These are phyloP conservation scores for Pseudogymnoascus sp. DNA, from an alignment of 2,329 filamentous ascomycete species.

Conservation along the genomic window DNA sequence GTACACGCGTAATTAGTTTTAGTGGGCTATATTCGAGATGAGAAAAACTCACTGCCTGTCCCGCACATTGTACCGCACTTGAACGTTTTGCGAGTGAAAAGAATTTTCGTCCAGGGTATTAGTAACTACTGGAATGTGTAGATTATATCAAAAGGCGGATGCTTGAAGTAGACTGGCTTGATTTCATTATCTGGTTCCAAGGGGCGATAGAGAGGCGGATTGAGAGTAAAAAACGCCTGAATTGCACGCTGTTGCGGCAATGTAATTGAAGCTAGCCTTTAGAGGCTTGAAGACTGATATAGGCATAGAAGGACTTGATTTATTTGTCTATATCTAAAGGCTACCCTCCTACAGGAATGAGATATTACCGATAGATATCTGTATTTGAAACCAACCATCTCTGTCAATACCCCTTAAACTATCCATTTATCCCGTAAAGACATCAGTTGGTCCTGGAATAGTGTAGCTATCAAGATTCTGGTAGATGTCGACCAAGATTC, in stretches of 20 bases:
- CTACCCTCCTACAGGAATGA: neutral
- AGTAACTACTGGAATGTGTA: no score
- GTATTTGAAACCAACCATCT: neutral
- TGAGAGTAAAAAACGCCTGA: no score
- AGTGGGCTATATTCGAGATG: no score
- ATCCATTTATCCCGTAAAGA: conserved; percentile 20
- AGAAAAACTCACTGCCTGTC: no score
- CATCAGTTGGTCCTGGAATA: conserved; percentile 31
- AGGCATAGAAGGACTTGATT: neutral
- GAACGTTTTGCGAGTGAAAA: no score
- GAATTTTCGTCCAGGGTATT: no score
- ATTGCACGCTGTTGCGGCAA: neutral
- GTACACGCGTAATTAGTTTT: no score
- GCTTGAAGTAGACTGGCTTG: no score
- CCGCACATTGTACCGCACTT: no score
- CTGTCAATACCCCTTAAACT: neutral
- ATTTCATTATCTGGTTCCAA: no score
- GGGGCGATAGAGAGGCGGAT: no score
- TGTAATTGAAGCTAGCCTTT: neutral
- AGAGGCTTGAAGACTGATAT: neutral
- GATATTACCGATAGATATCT: neutral
- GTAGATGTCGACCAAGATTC: conserved; percentile 41
- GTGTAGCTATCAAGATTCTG: conserved; percentile 29
- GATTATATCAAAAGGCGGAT: no score
- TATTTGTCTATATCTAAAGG: neutral